Conservation (phyloP, 1,284 basidiomycete species). For the Cryptococcus depauperatus region DNA sequence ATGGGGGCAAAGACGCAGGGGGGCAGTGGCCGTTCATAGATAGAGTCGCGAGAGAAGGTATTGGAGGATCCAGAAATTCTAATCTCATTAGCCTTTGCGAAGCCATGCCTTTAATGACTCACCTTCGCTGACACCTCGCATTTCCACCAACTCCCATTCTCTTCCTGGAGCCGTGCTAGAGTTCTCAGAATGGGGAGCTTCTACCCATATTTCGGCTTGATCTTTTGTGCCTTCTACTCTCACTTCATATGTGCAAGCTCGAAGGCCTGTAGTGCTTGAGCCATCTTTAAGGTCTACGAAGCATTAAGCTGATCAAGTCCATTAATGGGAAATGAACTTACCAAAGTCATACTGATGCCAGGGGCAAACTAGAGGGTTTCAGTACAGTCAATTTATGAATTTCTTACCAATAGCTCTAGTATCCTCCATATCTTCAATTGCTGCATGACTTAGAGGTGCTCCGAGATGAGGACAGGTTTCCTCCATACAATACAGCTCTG, state of each 20-base stretch:
- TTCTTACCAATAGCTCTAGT: conserved; percentile 29
- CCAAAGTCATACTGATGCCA: conserved; percentile 62
- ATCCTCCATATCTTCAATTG: conserved; percentile 33
- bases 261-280: conserved; percentile 59
- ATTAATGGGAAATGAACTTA: conserved; percentile 1
- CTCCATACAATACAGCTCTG: conserved; percentile 75
- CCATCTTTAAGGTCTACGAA: conserved; percentile 45
- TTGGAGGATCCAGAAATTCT: conserved; percentile 67
- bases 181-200: conserved; percentile 52
- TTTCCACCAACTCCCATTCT: conserved; percentile 64
- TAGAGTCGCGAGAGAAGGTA: conserved; percentile 29
- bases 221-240: conserved; percentile 48
- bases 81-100: background rate
- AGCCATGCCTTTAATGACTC: conserved; percentile 8
- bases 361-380: conserved; percentile 56
- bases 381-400: background rate
- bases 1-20: conserved; percentile 5
- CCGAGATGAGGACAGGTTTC: conserved; percentile 75
- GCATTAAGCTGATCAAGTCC: background rate
- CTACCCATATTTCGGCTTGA: conserved; percentile 55
- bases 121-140: conserved; percentile 76
- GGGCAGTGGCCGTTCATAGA: conserved; percentile 10
- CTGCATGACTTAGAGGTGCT: conserved; percentile 65
- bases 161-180: conserved; percentile 24
- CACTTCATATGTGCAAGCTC: conserved; percentile 68